Percentiles rank a stretch among this genome's conserved stretches.
Evolutionary conservation across 176 grass and related monocot species (phyloP).

Genomic region (Saccharum officinarum): DNA sequence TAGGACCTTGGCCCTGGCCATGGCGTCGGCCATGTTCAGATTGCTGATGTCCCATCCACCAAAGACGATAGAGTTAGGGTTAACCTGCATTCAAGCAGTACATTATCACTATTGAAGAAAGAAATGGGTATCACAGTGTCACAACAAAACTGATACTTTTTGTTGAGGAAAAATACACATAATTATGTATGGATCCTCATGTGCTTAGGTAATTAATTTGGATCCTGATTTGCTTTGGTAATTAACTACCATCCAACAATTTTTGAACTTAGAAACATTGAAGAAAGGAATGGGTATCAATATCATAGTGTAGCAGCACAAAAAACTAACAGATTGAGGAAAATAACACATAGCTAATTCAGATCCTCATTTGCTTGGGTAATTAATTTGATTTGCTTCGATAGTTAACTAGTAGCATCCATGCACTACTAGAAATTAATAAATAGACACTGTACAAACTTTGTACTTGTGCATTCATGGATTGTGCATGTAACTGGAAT

Average conservation of each 20-base stretch:
- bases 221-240: no score
- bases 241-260: no score
- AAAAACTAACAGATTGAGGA: background rate
- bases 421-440: background rate
- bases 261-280: background rate
- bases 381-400: background rate
- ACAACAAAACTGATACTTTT: background rate
- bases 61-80: slow-evolving; percentile 79
- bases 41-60: slow-evolving; percentile 82
- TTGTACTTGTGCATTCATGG: no score
- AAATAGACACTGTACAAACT: no score
- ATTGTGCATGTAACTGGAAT: background rate
- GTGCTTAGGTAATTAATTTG: no score
- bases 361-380: background rate
- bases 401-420: background rate
- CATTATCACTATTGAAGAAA: background rate
- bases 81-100: slow-evolving; percentile 52
- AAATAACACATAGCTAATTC: background rate
- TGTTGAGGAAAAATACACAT: background rate
- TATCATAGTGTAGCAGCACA: background rate
- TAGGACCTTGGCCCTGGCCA: slow-evolving; percentile 83
- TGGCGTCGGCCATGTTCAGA: slow-evolving; percentile 77
- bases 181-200: background rate
- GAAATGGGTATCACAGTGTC: no score
- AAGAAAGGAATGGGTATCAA: background rate